Percentiles rank a stretch among this genome's conserved stretches.
These are phyloP conservation scores for Boechera divaricarpa DNA, from an alignment of 345 rosid species.

Conservation along the genomic window DNA sequence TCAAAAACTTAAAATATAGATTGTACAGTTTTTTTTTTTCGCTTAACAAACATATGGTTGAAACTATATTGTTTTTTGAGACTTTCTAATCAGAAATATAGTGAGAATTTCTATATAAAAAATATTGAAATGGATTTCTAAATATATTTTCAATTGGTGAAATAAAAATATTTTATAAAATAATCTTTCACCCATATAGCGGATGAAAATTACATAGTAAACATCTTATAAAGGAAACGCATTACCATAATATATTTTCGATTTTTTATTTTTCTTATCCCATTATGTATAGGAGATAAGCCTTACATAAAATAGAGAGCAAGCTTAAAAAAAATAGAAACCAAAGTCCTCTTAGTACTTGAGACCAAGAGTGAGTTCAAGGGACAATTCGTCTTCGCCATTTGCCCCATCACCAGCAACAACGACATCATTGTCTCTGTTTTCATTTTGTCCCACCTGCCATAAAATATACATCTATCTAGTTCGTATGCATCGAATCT, in stretches of 20 bases:
- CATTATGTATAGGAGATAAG: slow-evolving; percentile 11
- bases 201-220: neutral
- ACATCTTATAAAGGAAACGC: neutral
- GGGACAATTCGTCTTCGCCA: slow-evolving; percentile 11
- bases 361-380: slow-evolving; percentile 37
- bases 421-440: neutral
- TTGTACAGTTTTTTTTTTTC: too few relatives aligned
- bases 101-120: neutral
- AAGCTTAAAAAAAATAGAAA: neutral
- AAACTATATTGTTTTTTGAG: too few relatives aligned
- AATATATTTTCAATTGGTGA: neutral
- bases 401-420: slow-evolving; percentile 3
- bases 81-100: neutral
- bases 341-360: slow-evolving; percentile 21
- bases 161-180: neutral
- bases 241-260: neutral
- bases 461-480: neutral
- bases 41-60: too few relatives aligned
- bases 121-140: neutral
- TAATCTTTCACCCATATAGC: neutral
- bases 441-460: slow-evolving; percentile 9
- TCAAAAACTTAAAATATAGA: too few relatives aligned
- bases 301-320: slow-evolving; percentile 12
- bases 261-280: slow-evolving; percentile 17
- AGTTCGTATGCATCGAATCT: neutral